Evolutionary conservation across 768 basidiomycete species (phyloP).

Genomic region (Leucocoprinus birnbaumii): DNA sequence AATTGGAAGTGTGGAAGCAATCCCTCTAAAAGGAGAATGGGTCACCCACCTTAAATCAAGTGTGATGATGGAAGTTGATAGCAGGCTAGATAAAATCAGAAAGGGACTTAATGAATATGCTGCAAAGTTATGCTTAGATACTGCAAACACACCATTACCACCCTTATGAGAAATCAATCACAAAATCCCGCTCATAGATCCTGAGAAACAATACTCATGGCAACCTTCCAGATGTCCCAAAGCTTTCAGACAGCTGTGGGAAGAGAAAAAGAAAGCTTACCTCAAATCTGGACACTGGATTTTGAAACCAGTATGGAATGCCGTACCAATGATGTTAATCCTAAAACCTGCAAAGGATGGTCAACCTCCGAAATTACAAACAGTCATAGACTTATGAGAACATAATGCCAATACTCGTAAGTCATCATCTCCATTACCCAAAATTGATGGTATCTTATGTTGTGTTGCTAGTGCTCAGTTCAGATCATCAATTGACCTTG

Average conservation of each 20-base stretch:
- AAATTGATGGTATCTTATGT: constrained; percentile 22
- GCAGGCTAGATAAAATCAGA: too few species aligned
- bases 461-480: constrained; percentile 25
- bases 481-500: constrained; percentile 32
- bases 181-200: constrained; percentile 9
- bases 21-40: too few species aligned
- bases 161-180: constrained; percentile 11
- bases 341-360: constrained; percentile 25
- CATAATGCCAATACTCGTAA: constrained; percentile 34
- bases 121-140: too few species aligned
- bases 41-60: too few species aligned
- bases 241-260: constrained; percentile 22
- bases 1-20: too few species aligned
- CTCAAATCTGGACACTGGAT: constrained; percentile 23
- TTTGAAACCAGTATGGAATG: constrained; percentile 27
- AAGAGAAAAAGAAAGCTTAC: constrained; percentile 23
- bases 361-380: constrained; percentile 20
- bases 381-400: constrained; percentile 30
- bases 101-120: too few species aligned
- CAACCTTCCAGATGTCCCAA: constrained; percentile 15
- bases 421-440: constrained; percentile 23
- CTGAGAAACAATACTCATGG: background rate
- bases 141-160: constrained; percentile 5
- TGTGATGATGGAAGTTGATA: too few species aligned
- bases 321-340: constrained; percentile 29